A percentile compares a stretch with the other conserved stretches of the same genome.
Conservation (phyloP, 2,329 filamentous ascomycete genomes). For the Phyllosticta paracitricarpa region DNA sequence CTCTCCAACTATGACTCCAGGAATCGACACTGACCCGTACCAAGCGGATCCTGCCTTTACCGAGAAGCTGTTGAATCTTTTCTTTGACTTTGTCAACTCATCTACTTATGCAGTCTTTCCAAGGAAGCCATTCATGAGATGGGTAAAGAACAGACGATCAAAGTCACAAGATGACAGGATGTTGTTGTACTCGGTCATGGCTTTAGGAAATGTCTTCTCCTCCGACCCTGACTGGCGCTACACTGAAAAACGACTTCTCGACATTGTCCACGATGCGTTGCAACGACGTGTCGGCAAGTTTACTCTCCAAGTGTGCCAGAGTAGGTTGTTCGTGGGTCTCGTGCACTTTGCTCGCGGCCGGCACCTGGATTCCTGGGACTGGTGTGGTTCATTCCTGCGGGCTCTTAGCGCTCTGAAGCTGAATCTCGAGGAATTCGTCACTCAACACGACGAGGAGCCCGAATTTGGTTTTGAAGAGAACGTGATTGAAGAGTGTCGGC, state of each 20-base stretch:
- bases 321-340: conserved; percentile 54
- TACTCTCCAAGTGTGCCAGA: conserved; percentile 56
- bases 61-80: conserved; percentile 44
- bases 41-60: conserved; percentile 40
- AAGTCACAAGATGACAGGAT: conserved; percentile 48
- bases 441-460: conserved; percentile 30
- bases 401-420: conserved; percentile 50
- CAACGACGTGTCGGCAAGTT: conserved; percentile 37
- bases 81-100: conserved; percentile 47
- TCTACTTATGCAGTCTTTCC: conserved; percentile 49
- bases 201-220: conserved; percentile 48
- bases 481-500: conserved; percentile 55
- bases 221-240: conserved; percentile 42
- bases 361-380: conserved; percentile 52
- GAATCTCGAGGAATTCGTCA: conserved; percentile 49
- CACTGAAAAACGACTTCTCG: background rate
- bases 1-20: background rate
- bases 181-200: conserved; percentile 51
- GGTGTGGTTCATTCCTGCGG: conserved; percentile 52
- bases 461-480: conserved; percentile 48
- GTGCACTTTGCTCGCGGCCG: conserved; percentile 55
- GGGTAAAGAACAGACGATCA: conserved; percentile 39
- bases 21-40: conserved; percentile 39
- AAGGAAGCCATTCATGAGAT: conserved; percentile 41
- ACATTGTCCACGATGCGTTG: conserved; percentile 2